These are phyloP conservation scores for Aspergillus chevalieri DNA, from an alignment of 2,329 filamentous ascomycete genomes.

Conservation along the genomic window DNA sequence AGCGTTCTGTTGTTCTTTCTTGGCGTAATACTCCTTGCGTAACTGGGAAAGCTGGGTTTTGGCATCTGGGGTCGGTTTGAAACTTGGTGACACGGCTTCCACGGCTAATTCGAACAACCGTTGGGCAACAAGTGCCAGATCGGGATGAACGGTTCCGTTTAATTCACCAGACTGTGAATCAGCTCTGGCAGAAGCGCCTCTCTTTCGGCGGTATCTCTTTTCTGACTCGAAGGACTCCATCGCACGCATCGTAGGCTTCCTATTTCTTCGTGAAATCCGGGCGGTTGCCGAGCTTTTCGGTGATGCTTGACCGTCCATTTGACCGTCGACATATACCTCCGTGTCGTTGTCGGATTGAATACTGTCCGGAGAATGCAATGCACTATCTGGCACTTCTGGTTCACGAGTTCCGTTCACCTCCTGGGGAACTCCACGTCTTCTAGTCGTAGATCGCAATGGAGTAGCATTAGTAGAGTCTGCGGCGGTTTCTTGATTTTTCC, in stretches of 20 bases:
- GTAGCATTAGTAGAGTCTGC: background rate
- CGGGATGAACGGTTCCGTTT: background rate
- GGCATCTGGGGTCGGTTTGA: conserved; percentile 6
- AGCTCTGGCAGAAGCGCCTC: conserved; percentile 8
- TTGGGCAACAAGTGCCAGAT: conserved; percentile 6
- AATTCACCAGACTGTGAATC: background rate
- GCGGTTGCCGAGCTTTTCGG: conserved; percentile 12
- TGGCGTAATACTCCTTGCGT: conserved; percentile 6
- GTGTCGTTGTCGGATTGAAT: conserved; percentile 15
- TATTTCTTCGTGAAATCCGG: conserved; percentile 12
- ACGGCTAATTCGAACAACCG: conserved; percentile 12
- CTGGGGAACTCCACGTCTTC: background rate
- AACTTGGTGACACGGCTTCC: conserved; percentile 10
- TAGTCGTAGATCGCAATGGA: background rate
- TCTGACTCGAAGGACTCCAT: conserved; percentile 16
- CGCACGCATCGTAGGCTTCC: conserved; percentile 18
- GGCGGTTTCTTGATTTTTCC: background rate
- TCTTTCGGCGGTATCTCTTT: conserved; percentile 11
- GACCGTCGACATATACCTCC: conserved; percentile 18
- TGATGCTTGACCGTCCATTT: conserved; percentile 13
- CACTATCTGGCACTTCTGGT: background rate
- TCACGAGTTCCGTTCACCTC: background rate
- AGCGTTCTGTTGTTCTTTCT: conserved; percentile 4
- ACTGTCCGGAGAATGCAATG: background rate
- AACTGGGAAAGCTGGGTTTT: conserved; percentile 12